Evolutionary conservation across 331 rosid species (phyloP).

Genomic region (Pyracantha coccinea): DNA sequence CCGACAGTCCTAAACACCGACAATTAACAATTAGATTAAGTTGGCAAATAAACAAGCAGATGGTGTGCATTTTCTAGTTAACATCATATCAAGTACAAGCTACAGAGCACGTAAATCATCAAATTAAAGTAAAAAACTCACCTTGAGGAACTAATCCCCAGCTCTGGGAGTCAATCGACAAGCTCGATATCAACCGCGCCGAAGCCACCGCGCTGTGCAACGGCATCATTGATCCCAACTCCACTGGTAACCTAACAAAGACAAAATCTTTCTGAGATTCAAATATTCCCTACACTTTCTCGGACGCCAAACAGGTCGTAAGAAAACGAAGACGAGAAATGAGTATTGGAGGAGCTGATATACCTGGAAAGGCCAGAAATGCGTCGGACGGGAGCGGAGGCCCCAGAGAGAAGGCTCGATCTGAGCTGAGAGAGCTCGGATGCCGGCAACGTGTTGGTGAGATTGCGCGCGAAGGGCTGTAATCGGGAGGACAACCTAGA

Average conservation of each 20-base stretch:
- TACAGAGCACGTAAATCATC: not conserved
- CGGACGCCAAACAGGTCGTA: not conserved
- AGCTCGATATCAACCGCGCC: slow-evolving; percentile 66
- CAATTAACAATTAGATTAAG: not conserved
- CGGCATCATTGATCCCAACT: slow-evolving; percentile 61
- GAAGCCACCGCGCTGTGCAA: slow-evolving; percentile 71
- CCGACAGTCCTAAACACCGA: not conserved
- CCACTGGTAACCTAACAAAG: slow-evolving; percentile 52
- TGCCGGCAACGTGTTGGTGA: slow-evolving; percentile 24
- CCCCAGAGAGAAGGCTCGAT: slow-evolving; percentile 14
- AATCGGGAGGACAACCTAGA: slow-evolving; percentile 54
- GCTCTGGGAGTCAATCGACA: slow-evolving; percentile 43
- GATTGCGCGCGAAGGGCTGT: slow-evolving; percentile 26
- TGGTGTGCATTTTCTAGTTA: not conserved
- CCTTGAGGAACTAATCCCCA: slow-evolving; percentile 98
- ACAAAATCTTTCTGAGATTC: not conserved
- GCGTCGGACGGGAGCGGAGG: slow-evolving; percentile 25
- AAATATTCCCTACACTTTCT: not conserved
- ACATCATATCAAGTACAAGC: not conserved
- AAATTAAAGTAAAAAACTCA: slow-evolving; percentile 1
- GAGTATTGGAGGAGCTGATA: not conserved
- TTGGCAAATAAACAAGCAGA: not conserved
- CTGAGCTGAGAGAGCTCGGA: slow-evolving; percentile 26
- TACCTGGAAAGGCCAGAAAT: slow-evolving; percentile 49
- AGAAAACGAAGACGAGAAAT: not conserved